Evolutionary conservation across 1,139 yeast genomes (phyloP).

Genomic region (Pichia sp.): DNA sequence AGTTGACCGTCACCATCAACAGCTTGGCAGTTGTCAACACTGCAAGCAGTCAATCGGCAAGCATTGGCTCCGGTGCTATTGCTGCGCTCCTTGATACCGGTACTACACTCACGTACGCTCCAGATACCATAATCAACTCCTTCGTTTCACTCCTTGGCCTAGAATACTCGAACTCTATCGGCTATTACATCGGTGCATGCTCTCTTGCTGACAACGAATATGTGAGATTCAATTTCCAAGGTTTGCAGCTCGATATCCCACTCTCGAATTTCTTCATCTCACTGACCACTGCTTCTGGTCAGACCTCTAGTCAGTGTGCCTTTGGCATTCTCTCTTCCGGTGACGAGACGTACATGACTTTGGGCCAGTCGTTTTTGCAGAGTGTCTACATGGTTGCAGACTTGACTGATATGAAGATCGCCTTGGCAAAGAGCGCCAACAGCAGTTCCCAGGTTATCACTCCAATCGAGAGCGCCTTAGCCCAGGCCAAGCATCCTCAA

Average conservation of each 20-base stretch:
- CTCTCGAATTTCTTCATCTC: slow-evolving; percentile 35
- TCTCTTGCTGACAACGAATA: slow-evolving; percentile 31
- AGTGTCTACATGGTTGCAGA: slow-evolving; percentile 77
- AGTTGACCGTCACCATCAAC: slow-evolving; percentile 45
- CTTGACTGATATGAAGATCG: slow-evolving; percentile 58
- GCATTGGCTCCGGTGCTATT: slow-evolving; percentile 37
- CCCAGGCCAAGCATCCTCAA: slow-evolving; percentile 15
- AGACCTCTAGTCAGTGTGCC: slow-evolving; percentile 18
- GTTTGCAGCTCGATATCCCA: slow-evolving; percentile 45
- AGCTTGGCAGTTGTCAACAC: slow-evolving; percentile 13
- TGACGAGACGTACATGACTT: slow-evolving; percentile 33
- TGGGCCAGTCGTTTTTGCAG: slow-evolving; percentile 76
- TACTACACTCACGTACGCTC: slow-evolving; percentile 55
- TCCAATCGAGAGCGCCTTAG: slow-evolving; percentile 10
- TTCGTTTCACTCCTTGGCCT: slow-evolving; percentile 42
- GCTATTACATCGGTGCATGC: slow-evolving; percentile 37
- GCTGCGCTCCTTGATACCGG: slow-evolving; percentile 66
- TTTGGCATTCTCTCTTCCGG: slow-evolving; percentile 29
- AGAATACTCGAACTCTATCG: slow-evolving; percentile 32
- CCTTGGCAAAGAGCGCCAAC: slow-evolving; percentile 50
- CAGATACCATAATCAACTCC: slow-evolving; percentile 37
- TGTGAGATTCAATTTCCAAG: slow-evolving; percentile 47
- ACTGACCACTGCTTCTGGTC: background rate
- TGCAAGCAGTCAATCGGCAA: slow-evolving; percentile 20
- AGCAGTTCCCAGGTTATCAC: slow-evolving; percentile 2